Base-by-base conservation (phyloP, 2,329 filamentous ascomycete genomes). In the Raffaelea albimanens region DNA sequence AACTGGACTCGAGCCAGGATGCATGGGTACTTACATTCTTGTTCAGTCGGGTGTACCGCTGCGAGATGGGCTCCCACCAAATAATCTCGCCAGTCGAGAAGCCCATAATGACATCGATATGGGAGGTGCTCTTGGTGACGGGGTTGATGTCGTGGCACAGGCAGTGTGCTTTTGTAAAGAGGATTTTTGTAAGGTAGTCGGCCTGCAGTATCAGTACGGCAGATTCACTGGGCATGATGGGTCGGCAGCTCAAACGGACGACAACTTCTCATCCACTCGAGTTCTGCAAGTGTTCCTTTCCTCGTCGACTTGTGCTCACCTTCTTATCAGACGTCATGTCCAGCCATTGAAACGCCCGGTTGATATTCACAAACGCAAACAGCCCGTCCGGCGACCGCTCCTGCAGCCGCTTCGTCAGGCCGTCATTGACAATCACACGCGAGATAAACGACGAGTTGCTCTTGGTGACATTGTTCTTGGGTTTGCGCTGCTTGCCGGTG, bases 361-460 rank as follows among this genome's bases (percentile, higher is more conserved):
- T 96, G 60, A 97, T 85, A 60, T 98, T 98, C 43, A 86, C 89
- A 71, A 98, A 97, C 2, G 85, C 87, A 65, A 93, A 95, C 3
- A 93, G 65, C 1, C 89, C 90, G 53, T 93, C 86, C 2, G 73
- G 72, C 13, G 82, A 80, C 52, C 87, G 82, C 29, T 97, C 93
- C 43, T 80, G 77, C 53, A 97, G 66, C 54, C 86, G 82, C 66
- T 93, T 95, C 20, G 77, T 75, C 47, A 94, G 66, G 4, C 75
- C 75, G 58, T 98, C 93, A 59, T 95, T 87, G 16, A 89, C 83
- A 54, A 97, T 95, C 29, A 96, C 91, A 47, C 93, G 75, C n/a
- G 91, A 96, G 25, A 98, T 93, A 61, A 96, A 98, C 1, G 91
- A 95, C 10, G 93, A 98, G 65, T 95, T 97, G 68, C 89, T 97